Conservation (phyloP, 2,329 filamentous ascomycete genomes). For the Verticillium nonalfalfae region DNA sequence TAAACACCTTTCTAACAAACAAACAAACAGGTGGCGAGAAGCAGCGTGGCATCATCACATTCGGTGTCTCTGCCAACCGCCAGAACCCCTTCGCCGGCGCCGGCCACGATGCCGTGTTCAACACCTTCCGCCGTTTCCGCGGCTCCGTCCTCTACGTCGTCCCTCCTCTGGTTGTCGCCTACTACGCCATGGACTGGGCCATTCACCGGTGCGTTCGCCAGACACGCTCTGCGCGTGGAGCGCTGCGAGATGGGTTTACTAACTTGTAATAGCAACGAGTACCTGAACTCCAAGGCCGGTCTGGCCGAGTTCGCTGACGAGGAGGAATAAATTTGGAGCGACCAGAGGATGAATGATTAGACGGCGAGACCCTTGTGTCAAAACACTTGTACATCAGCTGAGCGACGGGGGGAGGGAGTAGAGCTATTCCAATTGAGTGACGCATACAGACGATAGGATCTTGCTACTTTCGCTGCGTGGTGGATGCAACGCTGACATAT, state of each 20-base stretch:
- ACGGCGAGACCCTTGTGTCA: conserved; percentile 32
- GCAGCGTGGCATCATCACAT: conserved; percentile 61
- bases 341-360: conserved; percentile 12
- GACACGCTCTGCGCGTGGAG: neutral
- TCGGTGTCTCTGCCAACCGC: conserved; percentile 78
- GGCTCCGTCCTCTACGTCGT: conserved; percentile 84
- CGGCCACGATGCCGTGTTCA: conserved; percentile 82
- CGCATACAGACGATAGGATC: neutral
- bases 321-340: conserved; percentile 26
- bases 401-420: conserved; percentile 25
- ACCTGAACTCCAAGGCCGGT: conserved; percentile 73
- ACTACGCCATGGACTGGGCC: conserved; percentile 86
- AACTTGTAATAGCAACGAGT: conserved; percentile 57
- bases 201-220: conserved; percentile 65
- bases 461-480: too few relatives aligned
- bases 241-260: neutral
- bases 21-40: conserved; percentile 41
- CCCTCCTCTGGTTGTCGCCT: conserved; percentile 71
- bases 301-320: conserved; percentile 44
- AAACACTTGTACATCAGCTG: conserved; percentile 16
- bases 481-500: too few relatives aligned
- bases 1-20: conserved; percentile 2
- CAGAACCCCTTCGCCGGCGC: conserved; percentile 81
- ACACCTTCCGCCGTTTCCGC: conserved; percentile 82
- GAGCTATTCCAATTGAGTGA: conserved; percentile 12